Base-by-base conservation (phyloP, 306 rosid species). In the Sicyos edulis region DNA sequence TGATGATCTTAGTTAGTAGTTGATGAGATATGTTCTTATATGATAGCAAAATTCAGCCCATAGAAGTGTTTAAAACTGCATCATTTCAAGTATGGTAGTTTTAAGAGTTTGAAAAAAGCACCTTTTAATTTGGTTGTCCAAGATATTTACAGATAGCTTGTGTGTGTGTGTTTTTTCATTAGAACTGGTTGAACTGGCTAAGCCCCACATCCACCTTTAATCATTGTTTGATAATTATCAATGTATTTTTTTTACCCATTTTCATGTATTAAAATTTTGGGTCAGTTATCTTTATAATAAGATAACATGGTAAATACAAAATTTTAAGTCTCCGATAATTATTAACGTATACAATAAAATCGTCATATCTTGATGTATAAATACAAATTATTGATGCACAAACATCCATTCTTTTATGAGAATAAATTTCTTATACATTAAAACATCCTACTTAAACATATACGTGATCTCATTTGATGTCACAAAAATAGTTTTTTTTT, bases 1-100 rank as follows among this genome's bases (percentile, higher is more conserved):
- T 89, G 68, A 63, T 63, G 77, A 81, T 13, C 45, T 22, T 47
- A 59, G 67, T 34, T 53, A 47, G 14, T 44, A 19, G 71, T 65
- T 65, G 32, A 26, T 69, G 21, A 45, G 52, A 50, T n/a, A 50
- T 69, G 11, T 62, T 62, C 26, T 34, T 24, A n/a, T 17, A 37
- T 64, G 53, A 42, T 64, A 64, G 29, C 32, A 42, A 64, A 53
- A 40, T 17, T 64, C 70, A 64, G 52, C 70, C 10, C 24, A 61
- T 13, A 64, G 40, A 63, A 8, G n/a, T 3, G n/a, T 14, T 64
- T 64, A 10, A 42, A 65, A 65, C 71, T 20, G 54, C 15, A 17
- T 44, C 32, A 42, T 65, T 20, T 65, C 54, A 44, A 42, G 19
- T 65, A 1, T 44, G 72, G 72, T 20, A 49, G 22, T 10, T 69